Evolutionary conservation across 2,329 filamentous ascomycete genomes (phyloP).

Genomic region (Colletotrichum falcatum): DNA sequence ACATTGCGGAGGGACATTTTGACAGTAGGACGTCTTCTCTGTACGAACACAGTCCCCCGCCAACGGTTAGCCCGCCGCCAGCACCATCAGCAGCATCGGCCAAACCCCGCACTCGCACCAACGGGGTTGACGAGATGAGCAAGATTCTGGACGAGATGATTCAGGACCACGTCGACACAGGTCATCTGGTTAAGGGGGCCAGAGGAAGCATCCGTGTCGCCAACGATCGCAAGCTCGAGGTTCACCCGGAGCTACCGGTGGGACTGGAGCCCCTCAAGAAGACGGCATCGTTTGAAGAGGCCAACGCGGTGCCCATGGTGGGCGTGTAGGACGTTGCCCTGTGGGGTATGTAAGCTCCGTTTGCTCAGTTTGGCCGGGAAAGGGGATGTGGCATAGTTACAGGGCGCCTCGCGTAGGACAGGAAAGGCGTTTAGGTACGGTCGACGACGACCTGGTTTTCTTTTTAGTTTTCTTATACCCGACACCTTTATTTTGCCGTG

Average conservation of each 20-base stretch:
- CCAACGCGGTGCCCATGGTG: constrained; percentile 44
- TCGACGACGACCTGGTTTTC: constrained; percentile 18
- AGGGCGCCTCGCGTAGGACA: constrained; percentile 11
- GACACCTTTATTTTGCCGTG: constrained; percentile 50
- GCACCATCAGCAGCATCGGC: constrained; percentile 24
- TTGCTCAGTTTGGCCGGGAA: constrained; percentile 8
- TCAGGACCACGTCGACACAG: constrained; percentile 83
- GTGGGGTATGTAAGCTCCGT: constrained; percentile 42
- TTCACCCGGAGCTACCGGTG: constrained; percentile 49
- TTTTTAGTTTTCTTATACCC: constrained; percentile 51
- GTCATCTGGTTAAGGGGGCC: constrained; percentile 74
- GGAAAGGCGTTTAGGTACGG: constrained; percentile 38
- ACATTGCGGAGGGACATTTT: constrained; percentile 73
- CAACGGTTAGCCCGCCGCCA: constrained; percentile 37
- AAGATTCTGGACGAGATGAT: constrained; percentile 97
- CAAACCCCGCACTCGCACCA: constrained; percentile 62
- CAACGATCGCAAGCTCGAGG: constrained; percentile 55
- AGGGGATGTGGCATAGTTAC: background rate
- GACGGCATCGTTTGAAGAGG: constrained; percentile 48
- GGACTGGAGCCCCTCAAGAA: constrained; percentile 55
- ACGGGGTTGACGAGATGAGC: constrained; percentile 92
- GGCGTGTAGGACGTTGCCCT: constrained; percentile 22
- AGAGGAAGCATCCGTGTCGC: constrained; percentile 75
- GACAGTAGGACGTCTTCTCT: constrained; percentile 46
- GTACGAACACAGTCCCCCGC: constrained; percentile 40